These are phyloP conservation scores for Boletus speciosus DNA, from an alignment of 768 basidiomycete genomes.

Conservation along the genomic window DNA sequence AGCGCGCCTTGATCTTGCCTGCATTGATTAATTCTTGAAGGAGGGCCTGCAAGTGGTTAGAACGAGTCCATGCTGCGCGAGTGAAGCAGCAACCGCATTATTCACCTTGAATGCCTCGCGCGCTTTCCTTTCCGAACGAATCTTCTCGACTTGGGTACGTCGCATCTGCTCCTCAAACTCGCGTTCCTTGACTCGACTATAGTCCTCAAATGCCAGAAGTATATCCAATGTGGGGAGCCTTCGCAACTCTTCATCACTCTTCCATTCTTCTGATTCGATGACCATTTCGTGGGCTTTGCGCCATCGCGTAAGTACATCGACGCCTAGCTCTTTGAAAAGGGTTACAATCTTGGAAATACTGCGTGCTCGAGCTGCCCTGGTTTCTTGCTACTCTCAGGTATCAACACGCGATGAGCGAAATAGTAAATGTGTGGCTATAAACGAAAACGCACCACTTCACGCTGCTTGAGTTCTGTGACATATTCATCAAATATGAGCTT, in stretches of 20 bases:
- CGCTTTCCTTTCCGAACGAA: slow-evolving; percentile 81
- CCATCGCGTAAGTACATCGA: slow-evolving; percentile 95
- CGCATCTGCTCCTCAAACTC: slow-evolving; percentile 89
- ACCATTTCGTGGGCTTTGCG: slow-evolving; percentile 77
- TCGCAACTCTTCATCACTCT: slow-evolving; percentile 68
- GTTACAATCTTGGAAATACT: slow-evolving; percentile 80
- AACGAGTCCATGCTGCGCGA: background rate
- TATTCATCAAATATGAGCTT: slow-evolving; percentile 91
- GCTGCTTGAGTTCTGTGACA: slow-evolving; percentile 76
- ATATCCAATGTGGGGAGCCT: slow-evolving; percentile 89
- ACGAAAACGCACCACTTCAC: slow-evolving; percentile 71
- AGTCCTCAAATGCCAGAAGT: slow-evolving; percentile 90
- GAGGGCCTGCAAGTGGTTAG: slow-evolving; percentile 48
- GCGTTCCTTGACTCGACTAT: slow-evolving; percentile 82
- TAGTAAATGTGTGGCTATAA: background rate
- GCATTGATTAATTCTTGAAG: slow-evolving; percentile 63
- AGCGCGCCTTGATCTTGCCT: slow-evolving; percentile 71
- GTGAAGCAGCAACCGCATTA: background rate
- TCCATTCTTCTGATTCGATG: slow-evolving; percentile 75
- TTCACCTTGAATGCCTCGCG: slow-evolving; percentile 84
- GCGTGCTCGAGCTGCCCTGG: slow-evolving; percentile 68
- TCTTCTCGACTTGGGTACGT: slow-evolving; percentile 76
- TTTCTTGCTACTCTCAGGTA: slow-evolving; percentile 58
- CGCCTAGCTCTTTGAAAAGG: slow-evolving; percentile 82
- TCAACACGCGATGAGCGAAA: slow-evolving; percentile 7